Evolutionary conservation across 441 rosid species (phyloP).

Genomic region (Viola pubescens): DNA sequence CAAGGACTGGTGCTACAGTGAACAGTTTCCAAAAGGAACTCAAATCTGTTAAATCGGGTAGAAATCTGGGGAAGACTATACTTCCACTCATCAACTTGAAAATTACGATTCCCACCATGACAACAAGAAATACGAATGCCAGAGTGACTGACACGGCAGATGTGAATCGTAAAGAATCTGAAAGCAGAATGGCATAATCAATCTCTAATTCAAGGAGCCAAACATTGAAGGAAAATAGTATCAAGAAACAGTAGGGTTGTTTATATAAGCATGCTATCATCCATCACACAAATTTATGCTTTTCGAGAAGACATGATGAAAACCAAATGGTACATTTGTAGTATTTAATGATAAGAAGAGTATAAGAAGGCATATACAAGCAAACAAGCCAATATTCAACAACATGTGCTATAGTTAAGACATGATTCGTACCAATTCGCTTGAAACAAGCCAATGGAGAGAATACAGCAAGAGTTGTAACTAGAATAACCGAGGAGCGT

Average conservation of each 20-base stretch:
- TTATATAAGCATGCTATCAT: too few species aligned
- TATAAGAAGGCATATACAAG: too few species aligned
- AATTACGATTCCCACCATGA: constrained; percentile 70
- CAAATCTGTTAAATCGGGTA: constrained; percentile 65
- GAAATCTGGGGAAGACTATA: constrained; percentile 68
- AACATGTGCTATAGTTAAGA: not conserved
- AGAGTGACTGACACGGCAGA: constrained; percentile 86
- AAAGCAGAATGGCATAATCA: constrained; percentile 25
- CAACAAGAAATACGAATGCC: constrained; percentile 80
- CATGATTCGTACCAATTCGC: constrained; percentile 59
- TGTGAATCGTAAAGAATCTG: constrained; percentile 93
- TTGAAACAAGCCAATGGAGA: constrained; percentile 85
- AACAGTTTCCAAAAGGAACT: constrained; percentile 77
- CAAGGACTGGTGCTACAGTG: constrained; percentile 87
- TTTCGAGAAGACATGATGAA: too few species aligned
- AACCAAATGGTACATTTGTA: too few species aligned
- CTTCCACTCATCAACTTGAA: constrained; percentile 67
- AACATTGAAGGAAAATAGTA: too few species aligned
- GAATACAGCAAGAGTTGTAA: constrained; percentile 69
- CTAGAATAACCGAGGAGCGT: constrained; percentile 55
- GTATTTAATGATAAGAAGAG: too few species aligned
- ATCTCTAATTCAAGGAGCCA: constrained; percentile 2
- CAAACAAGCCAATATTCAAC: too few species aligned
- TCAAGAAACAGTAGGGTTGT: too few species aligned
- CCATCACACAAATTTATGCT: too few species aligned